phyloP scores from a whole-genome alignment of 106 monocot genomes.

The Dendrobium catenatum region DNA sequence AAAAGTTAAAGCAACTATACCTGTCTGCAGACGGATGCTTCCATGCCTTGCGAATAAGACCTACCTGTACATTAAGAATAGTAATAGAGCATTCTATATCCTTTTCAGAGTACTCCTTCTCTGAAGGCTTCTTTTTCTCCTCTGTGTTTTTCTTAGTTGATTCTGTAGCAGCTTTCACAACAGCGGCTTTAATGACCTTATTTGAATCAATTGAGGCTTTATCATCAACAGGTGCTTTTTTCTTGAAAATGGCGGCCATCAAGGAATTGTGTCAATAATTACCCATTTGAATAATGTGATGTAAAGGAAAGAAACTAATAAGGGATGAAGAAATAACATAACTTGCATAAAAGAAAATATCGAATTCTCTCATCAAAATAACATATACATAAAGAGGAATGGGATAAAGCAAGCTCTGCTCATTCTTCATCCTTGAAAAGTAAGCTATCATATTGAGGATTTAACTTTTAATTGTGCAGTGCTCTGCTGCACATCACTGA shows the following conservation, averaged over 20 bases:
- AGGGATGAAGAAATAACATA: not conserved
- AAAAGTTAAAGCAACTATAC: conserved; percentile 14
- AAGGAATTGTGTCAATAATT: not conserved
- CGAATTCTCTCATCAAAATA: not conserved
- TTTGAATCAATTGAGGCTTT: conserved; percentile 24
- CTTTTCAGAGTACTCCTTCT: conserved; percentile 53
- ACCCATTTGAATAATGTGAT: not conserved
- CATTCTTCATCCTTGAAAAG: conserved; percentile 2
- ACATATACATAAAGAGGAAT: not conserved
- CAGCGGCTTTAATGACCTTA: conserved; percentile 20
- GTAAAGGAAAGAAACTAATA: not conserved
- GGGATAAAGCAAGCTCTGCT: not conserved
- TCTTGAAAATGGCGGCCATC: conserved; percentile 13
- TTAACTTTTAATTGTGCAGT: conserved; percentile 1
- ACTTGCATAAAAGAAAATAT: not conserved
- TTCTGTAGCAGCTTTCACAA: conserved; percentile 12
- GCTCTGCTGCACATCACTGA: not conserved
- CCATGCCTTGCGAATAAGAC: conserved; percentile 82
- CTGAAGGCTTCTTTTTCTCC: conserved; percentile 29
- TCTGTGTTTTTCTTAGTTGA: conserved; percentile 16
- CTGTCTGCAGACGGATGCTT: conserved; percentile 99
- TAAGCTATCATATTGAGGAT: not conserved
- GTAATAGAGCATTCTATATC: conserved; percentile 50
- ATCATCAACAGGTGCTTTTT: conserved; percentile 29
- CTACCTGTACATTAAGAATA: conserved; percentile 88